Evolutionary conservation across 768 basidiomycete genomes (phyloP).

Genomic region (Fomitopsis serialis): DNA sequence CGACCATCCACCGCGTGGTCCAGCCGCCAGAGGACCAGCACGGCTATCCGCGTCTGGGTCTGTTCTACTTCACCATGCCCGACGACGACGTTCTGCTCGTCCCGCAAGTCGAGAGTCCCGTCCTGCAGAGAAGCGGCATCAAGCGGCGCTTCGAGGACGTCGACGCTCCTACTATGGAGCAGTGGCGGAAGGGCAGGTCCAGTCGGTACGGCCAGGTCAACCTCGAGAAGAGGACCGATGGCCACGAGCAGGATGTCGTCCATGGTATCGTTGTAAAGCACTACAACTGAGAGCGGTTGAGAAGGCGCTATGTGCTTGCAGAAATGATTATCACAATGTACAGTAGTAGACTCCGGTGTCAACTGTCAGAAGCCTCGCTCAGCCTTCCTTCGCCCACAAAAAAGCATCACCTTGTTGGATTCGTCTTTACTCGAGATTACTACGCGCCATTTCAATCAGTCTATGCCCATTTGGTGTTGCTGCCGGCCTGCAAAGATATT

Average conservation of each 20-base stretch:
- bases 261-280: constrained; percentile 29
- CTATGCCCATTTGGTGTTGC: neutral
- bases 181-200: constrained; percentile 26
- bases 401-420: too few relatives aligned
- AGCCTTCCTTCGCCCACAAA: too few relatives aligned
- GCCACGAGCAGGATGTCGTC: constrained; percentile 28
- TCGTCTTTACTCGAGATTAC: too few relatives aligned
- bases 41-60: constrained; percentile 27
- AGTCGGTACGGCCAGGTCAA: constrained; percentile 24
- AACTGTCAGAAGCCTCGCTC: too few relatives aligned
- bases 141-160: constrained; percentile 20
- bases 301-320: too few relatives aligned
- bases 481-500: neutral
- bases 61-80: constrained; percentile 30
- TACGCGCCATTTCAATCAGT: too few relatives aligned
- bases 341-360: too few relatives aligned
- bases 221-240: constrained; percentile 24
- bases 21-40: constrained; percentile 31
- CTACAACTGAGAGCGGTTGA: constrained; percentile 19
- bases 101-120: constrained; percentile 27
- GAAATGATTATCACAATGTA: too few relatives aligned
- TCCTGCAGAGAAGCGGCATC: constrained; percentile 25
- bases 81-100: constrained; percentile 24
- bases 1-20: constrained; percentile 32
- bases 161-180: constrained; percentile 23